Evolutionary conservation across 2,329 filamentous ascomycete genomes (phyloP).

Genomic region (Rhexocercosporidium sp.): DNA sequence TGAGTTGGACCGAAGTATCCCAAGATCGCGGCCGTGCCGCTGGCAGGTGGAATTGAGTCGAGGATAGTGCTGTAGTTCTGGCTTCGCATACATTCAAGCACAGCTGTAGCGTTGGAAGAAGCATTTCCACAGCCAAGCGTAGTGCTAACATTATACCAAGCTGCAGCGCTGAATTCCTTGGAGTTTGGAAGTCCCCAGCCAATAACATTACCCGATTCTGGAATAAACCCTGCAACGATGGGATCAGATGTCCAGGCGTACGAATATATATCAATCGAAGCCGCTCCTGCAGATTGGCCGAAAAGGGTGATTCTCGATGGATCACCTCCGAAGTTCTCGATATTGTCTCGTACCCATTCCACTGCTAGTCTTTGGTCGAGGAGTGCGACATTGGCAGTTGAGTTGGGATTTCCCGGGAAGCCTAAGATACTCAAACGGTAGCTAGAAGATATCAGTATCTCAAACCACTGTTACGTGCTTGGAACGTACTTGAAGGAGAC

Average conservation of each 20-base stretch:
- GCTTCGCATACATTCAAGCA: slow-evolving; percentile 39
- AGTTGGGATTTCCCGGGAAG: slow-evolving; percentile 42
- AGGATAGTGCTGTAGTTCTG: slow-evolving; percentile 30
- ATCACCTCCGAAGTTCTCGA: slow-evolving; percentile 65
- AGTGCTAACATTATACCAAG: slow-evolving; percentile 36
- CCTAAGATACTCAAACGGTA: slow-evolving; percentile 48
- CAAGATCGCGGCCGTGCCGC: slow-evolving; percentile 23
- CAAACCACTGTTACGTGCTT: not conserved
- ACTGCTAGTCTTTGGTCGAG: slow-evolving; percentile 65
- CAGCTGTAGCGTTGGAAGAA: slow-evolving; percentile 26
- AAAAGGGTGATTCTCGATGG: slow-evolving; percentile 57
- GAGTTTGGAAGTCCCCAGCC: slow-evolving; percentile 36
- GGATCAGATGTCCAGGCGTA: slow-evolving; percentile 42
- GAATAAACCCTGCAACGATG: slow-evolving; percentile 41
- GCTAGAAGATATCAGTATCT: slow-evolving; percentile 35
- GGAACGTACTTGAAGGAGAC: slow-evolving; percentile 52
- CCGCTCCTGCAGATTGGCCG: slow-evolving; percentile 60
- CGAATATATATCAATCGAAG: slow-evolving; percentile 52
- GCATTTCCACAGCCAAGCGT: slow-evolving; percentile 40
- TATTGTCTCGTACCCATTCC: slow-evolving; percentile 65
- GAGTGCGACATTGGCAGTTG: slow-evolving; percentile 60
- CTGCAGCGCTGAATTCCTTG: slow-evolving; percentile 21
- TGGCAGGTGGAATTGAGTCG: slow-evolving; percentile 25
- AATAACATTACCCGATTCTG: slow-evolving; percentile 42
- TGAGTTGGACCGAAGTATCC: slow-evolving; percentile 38